Evolutionary conservation across 2,329 filamentous ascomycete genomes (phyloP), one percentile per base, ranked within the genome.

Genomic region (Cladosporium colombiae): DNA sequence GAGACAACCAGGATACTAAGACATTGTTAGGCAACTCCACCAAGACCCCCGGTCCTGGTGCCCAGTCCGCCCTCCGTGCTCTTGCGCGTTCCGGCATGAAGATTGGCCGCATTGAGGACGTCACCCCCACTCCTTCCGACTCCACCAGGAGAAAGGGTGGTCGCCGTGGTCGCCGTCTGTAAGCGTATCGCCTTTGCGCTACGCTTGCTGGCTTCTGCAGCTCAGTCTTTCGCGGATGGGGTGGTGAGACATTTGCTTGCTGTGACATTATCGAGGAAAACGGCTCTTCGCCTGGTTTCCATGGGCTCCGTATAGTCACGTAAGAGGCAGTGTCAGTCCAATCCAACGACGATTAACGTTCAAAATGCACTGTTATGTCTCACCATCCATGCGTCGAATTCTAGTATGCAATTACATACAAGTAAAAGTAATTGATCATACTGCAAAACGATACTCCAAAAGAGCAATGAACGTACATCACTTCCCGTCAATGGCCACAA

Each of bases 131-230:
- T 70, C 95, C 96, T 78, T 99, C 95, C 83, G 95, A 99, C 85
- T 97, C 92, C 83, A 99, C 95, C 80, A 92, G 95, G 86, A 93
- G 94, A 87, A 99, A 99, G 93, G 95, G 95, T 87, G 95, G 95
- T 97, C 93, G 95, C 85, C 94, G 95, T 91, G 95, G 95, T 98
- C 95, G 95, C 86, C 94, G 95, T 97, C 91, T 99, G 84, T 99
- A 78, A 77, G 69, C 72, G 64, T 68, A 68, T 69, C 70, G 71
- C 64, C 18, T 44, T 25, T 66, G 58, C 64, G 46, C 40, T 57
- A 62, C 50, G 63, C 53, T 57, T 55, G 63, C 53, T 63, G 66
- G 53, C 61, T 66, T 29, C 55, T 65, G 49, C 60, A 64, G 55
- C 58, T 59, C 52, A 55, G 53, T 60, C 37, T 68, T 58, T 63